These are phyloP conservation scores for Tardiomyces digboiensis DNA, from an alignment of 1,139 yeast species.

Conservation along the genomic window DNA sequence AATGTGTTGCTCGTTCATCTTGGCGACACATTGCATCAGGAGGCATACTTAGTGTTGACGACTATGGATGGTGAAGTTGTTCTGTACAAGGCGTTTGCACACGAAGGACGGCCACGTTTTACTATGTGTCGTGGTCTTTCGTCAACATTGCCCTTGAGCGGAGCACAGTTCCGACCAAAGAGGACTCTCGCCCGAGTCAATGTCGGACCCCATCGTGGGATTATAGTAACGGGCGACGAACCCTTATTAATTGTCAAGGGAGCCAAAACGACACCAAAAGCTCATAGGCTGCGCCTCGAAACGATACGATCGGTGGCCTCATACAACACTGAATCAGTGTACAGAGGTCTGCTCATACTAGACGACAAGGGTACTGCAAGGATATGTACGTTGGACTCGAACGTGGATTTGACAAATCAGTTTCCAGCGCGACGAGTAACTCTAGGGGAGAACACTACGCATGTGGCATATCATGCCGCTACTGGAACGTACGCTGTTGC, in stretches of 20 bases:
- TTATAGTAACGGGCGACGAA: constrained; percentile 66
- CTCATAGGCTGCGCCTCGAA: neutral
- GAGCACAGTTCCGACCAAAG: neutral
- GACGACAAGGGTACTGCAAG: constrained; percentile 9
- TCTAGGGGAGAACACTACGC: constrained; percentile 53
- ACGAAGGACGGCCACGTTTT: neutral
- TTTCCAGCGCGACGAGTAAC: constrained; percentile 9
- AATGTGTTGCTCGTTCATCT: neutral
- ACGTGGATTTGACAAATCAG: constrained; percentile 11
- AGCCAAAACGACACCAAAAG: constrained; percentile 36
- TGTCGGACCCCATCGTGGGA: constrained; percentile 46
- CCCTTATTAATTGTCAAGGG: constrained; percentile 64
- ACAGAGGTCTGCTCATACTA: constrained; percentile 1
- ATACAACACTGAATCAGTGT: constrained; percentile 1
- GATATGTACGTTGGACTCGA: constrained; percentile 22
- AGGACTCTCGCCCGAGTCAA: neutral
- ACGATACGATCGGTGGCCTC: constrained; percentile 19
- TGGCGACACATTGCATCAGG: constrained; percentile 1
- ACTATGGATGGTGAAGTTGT: neutral
- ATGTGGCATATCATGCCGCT: constrained; percentile 62
- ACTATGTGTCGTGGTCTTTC: neutral
- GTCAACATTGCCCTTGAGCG: neutral
- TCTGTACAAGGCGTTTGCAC: neutral
- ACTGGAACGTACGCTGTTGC: constrained; percentile 60
- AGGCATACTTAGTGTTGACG: neutral